Conservation (phyloP, 495 filamentous ascomycete species). For the Penicillium desertorum region DNA sequence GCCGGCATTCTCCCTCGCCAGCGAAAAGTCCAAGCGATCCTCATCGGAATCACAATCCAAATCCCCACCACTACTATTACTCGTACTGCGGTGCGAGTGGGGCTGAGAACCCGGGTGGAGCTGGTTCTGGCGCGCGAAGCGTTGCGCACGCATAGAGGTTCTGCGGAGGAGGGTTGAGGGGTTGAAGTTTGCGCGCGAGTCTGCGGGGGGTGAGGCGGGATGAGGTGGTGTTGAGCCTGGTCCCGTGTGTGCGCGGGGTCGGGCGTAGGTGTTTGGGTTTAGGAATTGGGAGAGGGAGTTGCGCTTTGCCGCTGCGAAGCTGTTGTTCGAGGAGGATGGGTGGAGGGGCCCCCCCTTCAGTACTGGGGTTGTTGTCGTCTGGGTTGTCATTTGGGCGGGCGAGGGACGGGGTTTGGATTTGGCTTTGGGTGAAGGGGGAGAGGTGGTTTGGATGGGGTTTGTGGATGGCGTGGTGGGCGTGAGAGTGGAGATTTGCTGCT, state of each 20-base stretch:
- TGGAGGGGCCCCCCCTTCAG: not conserved
- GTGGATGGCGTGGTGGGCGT: slow-evolving; percentile 24
- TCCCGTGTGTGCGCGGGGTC: slow-evolving; percentile 33
- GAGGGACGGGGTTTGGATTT: slow-evolving; percentile 20
- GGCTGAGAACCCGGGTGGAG: slow-evolving; percentile 12
- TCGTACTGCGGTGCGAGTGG: slow-evolving; percentile 22
- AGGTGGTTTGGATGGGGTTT: slow-evolving; percentile 26
- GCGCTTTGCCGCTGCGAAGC: slow-evolving; percentile 27
- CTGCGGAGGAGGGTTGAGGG: slow-evolving; percentile 18
- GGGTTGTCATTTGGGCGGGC: slow-evolving; percentile 11
- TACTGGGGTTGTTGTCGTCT: slow-evolving; percentile 2
- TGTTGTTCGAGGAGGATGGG: slow-evolving; percentile 4
- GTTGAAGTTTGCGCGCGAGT: slow-evolving; percentile 12
- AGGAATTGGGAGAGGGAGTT: slow-evolving; percentile 36
- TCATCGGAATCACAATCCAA: slow-evolving; percentile 23
- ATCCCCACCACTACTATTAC: slow-evolving; percentile 31
- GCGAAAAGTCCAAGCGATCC: slow-evolving; percentile 63
- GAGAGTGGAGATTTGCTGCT: slow-evolving; percentile 37
- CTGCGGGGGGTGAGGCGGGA: not conserved
- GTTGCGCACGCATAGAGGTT: slow-evolving; percentile 21
- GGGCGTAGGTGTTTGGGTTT: slow-evolving; percentile 34
- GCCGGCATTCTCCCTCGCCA: slow-evolving; percentile 75
- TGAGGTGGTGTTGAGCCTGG: slow-evolving; percentile 10
- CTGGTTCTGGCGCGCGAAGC: slow-evolving; percentile 27
- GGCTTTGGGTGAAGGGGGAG: slow-evolving; percentile 31